Percentiles rank a stretch among this genome's conserved stretches.
phyloP scores from a whole-genome alignment of 768 basidiomycete species.

The Russula brevipes region DNA sequence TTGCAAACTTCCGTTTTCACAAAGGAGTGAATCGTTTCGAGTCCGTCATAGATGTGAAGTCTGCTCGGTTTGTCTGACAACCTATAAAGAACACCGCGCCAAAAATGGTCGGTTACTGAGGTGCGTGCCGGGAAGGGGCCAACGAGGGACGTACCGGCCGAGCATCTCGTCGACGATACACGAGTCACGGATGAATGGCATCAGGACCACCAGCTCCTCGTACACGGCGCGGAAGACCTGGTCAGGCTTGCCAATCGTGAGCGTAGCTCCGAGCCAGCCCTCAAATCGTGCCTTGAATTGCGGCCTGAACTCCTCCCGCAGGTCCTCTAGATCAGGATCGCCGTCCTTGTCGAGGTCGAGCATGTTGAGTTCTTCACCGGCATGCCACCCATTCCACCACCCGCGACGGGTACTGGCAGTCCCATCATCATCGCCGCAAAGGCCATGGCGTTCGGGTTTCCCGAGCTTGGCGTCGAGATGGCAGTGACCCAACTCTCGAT shows the following conservation, averaged over 20 bases:
- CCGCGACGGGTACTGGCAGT: constrained; percentile 38
- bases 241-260: constrained; percentile 37
- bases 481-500: constrained; percentile 50
- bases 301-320: constrained; percentile 58
- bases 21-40: constrained; percentile 45
- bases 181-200: constrained; percentile 50
- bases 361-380: constrained; percentile 43
- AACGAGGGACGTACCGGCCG: constrained; percentile 37
- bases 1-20: constrained; percentile 48
- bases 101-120: neutral
- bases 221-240: constrained; percentile 40
- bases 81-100: constrained; percentile 32
- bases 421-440: constrained; percentile 66
- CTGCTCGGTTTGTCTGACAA: constrained; percentile 53
- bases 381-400: constrained; percentile 37
- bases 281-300: constrained; percentile 52
- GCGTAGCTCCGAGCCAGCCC: constrained; percentile 47
- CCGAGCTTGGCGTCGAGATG: constrained; percentile 38
- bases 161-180: constrained; percentile 58
- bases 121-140: neutral
- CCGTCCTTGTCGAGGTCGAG: constrained; percentile 44
- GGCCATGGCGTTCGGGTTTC: constrained; percentile 46
- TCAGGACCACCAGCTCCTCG: constrained; percentile 41
- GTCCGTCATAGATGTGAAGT: constrained; percentile 45
- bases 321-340: constrained; percentile 54